Percentiles rank a stretch among this genome's conserved stretches.
Conservation (phyloP, 2,329 filamentous ascomycete species). For the Tolypocladium sp. region DNA sequence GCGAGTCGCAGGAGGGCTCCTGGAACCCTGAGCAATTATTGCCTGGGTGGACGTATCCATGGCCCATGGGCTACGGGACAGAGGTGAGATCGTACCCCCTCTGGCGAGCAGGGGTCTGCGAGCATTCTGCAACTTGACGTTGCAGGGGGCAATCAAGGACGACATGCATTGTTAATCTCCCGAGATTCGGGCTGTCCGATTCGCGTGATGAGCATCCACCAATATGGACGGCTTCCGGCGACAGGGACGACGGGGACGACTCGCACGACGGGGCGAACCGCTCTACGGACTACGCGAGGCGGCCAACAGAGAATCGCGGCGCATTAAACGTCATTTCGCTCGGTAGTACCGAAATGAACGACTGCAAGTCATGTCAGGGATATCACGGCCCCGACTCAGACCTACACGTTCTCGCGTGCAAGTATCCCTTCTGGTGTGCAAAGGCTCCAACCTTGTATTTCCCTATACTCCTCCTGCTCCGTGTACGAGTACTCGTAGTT, state of each 20-base stretch:
- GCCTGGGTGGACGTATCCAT: background rate
- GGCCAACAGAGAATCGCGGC: background rate
- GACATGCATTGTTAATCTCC: background rate
- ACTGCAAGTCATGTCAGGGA: background rate
- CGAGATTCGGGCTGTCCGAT: background rate
- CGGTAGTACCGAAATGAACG: background rate
- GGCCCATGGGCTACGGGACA: background rate
- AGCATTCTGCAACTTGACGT: background rate
- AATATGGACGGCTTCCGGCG: background rate
- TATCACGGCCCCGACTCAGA: background rate
- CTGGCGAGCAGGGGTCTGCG: background rate
- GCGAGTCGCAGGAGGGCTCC: background rate
- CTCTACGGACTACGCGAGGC: background rate
- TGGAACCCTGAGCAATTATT: background rate
- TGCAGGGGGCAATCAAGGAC: background rate
- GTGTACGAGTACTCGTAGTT: too few relatives aligned
- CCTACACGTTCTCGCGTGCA: too few relatives aligned
- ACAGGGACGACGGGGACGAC: background rate
- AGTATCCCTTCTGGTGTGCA: too few relatives aligned
- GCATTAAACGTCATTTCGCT: background rate
- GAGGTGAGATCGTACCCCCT: background rate
- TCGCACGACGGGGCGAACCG: background rate
- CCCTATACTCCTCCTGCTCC: too few relatives aligned
- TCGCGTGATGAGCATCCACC: background rate
- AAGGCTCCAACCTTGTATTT: too few relatives aligned